Percentiles rank a stretch among this genome's conserved stretches.
Evolutionary conservation across 805 yeast species (phyloP).

Genomic region (Saturnispora saitoi): DNA sequence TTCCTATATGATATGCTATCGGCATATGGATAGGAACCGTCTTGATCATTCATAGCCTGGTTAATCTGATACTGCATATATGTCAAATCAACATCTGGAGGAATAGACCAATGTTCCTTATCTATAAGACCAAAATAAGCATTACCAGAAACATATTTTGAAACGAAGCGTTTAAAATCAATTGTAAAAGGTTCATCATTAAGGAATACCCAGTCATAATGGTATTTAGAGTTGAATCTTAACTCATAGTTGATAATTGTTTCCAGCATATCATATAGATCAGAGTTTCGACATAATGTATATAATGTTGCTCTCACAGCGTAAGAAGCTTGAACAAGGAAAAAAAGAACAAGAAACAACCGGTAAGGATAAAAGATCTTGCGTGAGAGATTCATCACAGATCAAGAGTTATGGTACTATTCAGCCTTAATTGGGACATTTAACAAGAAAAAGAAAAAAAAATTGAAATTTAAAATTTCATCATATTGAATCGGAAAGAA

Average conservation of each 20-base stretch:
- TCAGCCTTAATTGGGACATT: neutral
- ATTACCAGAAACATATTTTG: constrained; percentile 47
- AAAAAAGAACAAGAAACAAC: neutral
- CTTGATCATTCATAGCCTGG: constrained; percentile 18
- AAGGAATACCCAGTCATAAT: constrained; percentile 74
- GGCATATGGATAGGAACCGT: constrained; percentile 49
- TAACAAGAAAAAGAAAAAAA: neutral
- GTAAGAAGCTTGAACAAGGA: neutral
- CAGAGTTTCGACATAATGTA: constrained; percentile 62
- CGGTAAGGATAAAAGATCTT: neutral
- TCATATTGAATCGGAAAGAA: neutral
- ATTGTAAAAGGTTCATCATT: constrained; percentile 59
- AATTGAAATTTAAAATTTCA: neutral
- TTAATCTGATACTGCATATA: constrained; percentile 17
- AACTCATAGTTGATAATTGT: constrained; percentile 58
- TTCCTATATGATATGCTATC: constrained; percentile 61
- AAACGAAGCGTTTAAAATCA: constrained; percentile 43
- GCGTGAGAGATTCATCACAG: too few relatives aligned
- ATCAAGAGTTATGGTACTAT: neutral
- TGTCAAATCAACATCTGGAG: constrained; percentile 28
- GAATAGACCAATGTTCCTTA: constrained; percentile 60
- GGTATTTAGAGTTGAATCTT: constrained; percentile 51
- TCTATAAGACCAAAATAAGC: constrained; percentile 58
- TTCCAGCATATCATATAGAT: constrained; percentile 45
- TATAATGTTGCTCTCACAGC: constrained; percentile 52